Percentiles rank a stretch among this genome's conserved stretches.
phyloP scores from a whole-genome alignment of 2,329 filamentous ascomycete genomes.

The Scedosporium dehoogii region DNA sequence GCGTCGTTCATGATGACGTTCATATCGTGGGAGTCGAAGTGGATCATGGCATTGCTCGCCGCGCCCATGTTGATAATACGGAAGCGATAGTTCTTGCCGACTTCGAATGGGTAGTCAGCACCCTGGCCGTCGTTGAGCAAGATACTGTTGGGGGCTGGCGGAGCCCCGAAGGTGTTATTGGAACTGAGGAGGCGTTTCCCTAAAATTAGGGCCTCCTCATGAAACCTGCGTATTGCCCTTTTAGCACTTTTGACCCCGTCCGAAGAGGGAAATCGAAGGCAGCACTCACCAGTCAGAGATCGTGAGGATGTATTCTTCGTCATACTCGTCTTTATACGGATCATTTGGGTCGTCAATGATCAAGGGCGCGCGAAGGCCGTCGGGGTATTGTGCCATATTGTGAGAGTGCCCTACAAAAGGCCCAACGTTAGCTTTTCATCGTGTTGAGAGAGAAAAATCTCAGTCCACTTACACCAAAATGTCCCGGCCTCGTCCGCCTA shows the following conservation, averaged over 20 bases:
- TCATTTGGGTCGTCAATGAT: slow-evolving; percentile 49
- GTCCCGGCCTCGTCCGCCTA: slow-evolving; percentile 32
- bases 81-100: slow-evolving; percentile 35
- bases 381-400: slow-evolving; percentile 53
- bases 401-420: slow-evolving; percentile 46
- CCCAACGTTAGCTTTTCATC: background rate
- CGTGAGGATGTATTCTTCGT: slow-evolving; percentile 45
- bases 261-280: background rate
- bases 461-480: slow-evolving; percentile 27
- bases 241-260: background rate
- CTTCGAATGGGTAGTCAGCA: slow-evolving; percentile 23
- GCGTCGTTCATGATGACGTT: slow-evolving; percentile 33
- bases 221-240: slow-evolving; percentile 43
- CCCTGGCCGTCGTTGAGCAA: slow-evolving; percentile 32
- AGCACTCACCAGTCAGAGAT: slow-evolving; percentile 24
- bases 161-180: slow-evolving; percentile 26
- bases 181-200: slow-evolving; percentile 28
- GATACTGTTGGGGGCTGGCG: slow-evolving; percentile 30
- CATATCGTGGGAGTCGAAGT: slow-evolving; percentile 34
- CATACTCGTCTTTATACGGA: slow-evolving; percentile 41
- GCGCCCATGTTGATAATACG: slow-evolving; percentile 36
- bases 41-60: slow-evolving; percentile 30
- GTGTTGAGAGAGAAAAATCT: background rate
- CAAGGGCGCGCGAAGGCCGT: slow-evolving; percentile 53
- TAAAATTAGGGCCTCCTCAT: slow-evolving; percentile 27